Evolutionary conservation across 2,329 filamentous ascomycete genomes (phyloP).

Genomic region (Byssothecium circinans): DNA sequence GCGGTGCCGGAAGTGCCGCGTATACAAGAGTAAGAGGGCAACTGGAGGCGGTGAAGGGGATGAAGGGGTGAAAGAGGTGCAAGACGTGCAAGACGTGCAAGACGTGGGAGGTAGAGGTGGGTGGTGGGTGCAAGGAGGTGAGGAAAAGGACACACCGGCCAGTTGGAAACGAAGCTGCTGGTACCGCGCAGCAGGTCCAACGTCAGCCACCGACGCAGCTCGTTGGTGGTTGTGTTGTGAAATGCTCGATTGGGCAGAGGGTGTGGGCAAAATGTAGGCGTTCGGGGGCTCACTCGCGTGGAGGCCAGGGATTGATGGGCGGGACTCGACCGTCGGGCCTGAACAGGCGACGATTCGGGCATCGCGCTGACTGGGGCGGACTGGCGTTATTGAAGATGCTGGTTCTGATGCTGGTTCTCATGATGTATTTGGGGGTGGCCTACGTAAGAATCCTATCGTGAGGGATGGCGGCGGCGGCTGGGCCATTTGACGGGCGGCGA

Average conservation of each 20-base stretch:
- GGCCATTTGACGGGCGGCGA: slow-evolving; percentile 3
- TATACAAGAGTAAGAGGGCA: too few species aligned
- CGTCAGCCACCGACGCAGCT: slow-evolving; percentile 27
- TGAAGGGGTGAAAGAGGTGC: background rate
- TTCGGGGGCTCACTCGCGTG: too few species aligned
- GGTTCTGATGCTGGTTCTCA: slow-evolving; percentile 19
- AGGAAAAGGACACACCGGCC: too few species aligned
- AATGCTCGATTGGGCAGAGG: slow-evolving; percentile 14
- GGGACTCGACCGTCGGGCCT: slow-evolving; percentile 2
- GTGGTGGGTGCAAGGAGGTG: too few species aligned
- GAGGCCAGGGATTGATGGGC: slow-evolving; percentile 20
- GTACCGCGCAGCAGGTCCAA: slow-evolving; percentile 23
- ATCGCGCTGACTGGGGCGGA: slow-evolving; percentile 15
- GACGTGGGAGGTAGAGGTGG: too few species aligned
- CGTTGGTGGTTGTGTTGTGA: slow-evolving; percentile 3
- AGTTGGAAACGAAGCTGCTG: background rate
- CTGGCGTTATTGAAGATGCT: too few species aligned
- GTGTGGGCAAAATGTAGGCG: too few species aligned
- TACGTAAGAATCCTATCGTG: slow-evolving; percentile 7
- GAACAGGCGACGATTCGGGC: slow-evolving; percentile 9
- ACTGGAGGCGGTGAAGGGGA: too few species aligned
- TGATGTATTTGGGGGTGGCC: slow-evolving; percentile 17
- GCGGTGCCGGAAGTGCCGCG: too few species aligned
- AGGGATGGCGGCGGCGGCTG: background rate
- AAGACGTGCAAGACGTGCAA: too few species aligned